These are phyloP conservation scores for Neonectria faginata DNA, from an alignment of 2,329 filamentous ascomycete genomes.

Conservation along the genomic window DNA sequence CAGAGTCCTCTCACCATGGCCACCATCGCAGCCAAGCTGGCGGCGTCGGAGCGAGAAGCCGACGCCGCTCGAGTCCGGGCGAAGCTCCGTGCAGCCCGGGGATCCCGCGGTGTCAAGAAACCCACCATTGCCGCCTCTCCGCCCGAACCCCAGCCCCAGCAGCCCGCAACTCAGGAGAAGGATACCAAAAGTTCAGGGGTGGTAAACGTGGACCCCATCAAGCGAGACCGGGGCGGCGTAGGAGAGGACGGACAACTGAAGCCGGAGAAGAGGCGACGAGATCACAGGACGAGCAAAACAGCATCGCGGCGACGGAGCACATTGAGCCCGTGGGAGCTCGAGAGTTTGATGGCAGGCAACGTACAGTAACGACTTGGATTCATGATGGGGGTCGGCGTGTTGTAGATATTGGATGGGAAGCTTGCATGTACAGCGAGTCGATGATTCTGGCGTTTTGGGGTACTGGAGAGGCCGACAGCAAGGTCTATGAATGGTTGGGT, in stretches of 20 bases:
- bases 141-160: slow-evolving; percentile 29
- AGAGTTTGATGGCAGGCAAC: slow-evolving; percentile 68
- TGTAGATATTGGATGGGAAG: slow-evolving; percentile 32
- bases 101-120: slow-evolving; percentile 50
- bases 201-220: slow-evolving; percentile 52
- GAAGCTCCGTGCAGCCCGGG: slow-evolving; percentile 68
- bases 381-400: slow-evolving; percentile 26
- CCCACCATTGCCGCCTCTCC: slow-evolving; percentile 43
- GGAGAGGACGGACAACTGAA: slow-evolving; percentile 40
- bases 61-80: slow-evolving; percentile 72
- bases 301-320: slow-evolving; percentile 78
- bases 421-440: slow-evolving; percentile 32
- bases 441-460: slow-evolving; percentile 38
- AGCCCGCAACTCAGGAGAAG: slow-evolving; percentile 12
- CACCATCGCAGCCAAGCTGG: slow-evolving; percentile 71
- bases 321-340: slow-evolving; percentile 79
- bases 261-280: slow-evolving; percentile 62
- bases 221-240: slow-evolving; percentile 45
- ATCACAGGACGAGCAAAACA: slow-evolving; percentile 64
- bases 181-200: slow-evolving; percentile 23
- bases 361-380: slow-evolving; percentile 53
- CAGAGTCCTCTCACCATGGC: slow-evolving; percentile 72
- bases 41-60: slow-evolving; percentile 72
- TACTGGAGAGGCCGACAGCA: slow-evolving; percentile 11
- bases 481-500: slow-evolving; percentile 4